Evolutionary conservation across 257 asterid genomes (phyloP).

Genomic region (Eustoma russellianum): DNA sequence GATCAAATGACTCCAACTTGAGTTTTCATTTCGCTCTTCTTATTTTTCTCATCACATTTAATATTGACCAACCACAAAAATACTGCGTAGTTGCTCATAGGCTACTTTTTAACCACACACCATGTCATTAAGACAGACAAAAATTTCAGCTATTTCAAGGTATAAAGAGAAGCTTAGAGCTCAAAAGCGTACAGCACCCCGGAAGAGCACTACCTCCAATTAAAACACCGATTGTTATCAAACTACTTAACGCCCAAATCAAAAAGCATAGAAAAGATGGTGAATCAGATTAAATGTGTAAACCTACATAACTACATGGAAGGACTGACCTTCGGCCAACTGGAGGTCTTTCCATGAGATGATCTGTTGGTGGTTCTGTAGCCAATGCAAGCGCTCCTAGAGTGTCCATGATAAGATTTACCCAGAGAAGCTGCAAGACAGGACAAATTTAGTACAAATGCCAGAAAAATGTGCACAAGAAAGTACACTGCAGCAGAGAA

Average conservation of each 20-base stretch:
- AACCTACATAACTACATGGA: neutral
- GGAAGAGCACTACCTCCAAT: neutral
- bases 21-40: too few relatives aligned
- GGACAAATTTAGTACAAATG: conserved; percentile 1
- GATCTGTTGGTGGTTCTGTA: conserved; percentile 94
- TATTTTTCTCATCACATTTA: too few relatives aligned
- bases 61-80: too few relatives aligned
- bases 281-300: neutral
- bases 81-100: too few relatives aligned
- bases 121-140: too few relatives aligned
- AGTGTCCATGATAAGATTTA: conserved; percentile 96
- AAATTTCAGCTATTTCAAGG: too few relatives aligned
- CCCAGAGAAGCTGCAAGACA: conserved; percentile 87
- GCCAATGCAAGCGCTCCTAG: conserved; percentile 97
- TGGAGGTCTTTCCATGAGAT: conserved; percentile 78
- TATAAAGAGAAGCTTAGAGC: too few relatives aligned
- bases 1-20: too few relatives aligned
- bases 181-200: too few relatives aligned
- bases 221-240: neutral
- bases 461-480: neutral
- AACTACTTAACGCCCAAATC: neutral
- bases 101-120: too few relatives aligned
- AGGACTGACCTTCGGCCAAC: conserved; percentile 88
- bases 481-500: neutral
- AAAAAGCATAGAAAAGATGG: neutral